phyloP scores from a whole-genome alignment of 164 flowering plant genomes.

The Magnolia sinica region DNA sequence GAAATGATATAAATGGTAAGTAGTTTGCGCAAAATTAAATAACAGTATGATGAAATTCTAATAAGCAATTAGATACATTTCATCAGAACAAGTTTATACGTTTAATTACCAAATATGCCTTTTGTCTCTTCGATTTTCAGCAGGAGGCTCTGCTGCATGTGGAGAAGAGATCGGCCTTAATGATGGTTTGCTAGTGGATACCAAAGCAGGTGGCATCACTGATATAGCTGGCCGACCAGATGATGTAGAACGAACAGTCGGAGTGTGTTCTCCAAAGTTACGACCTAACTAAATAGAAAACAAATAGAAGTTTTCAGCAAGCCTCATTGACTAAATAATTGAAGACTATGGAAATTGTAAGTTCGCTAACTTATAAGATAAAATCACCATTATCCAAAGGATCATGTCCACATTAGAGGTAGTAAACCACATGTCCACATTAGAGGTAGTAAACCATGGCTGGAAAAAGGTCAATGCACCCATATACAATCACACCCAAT shows the following conservation, averaged over 20 bases:
- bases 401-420: not conserved
- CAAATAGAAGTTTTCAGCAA: conserved; percentile 17
- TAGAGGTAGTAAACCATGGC: not conserved
- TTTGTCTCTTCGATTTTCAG: conserved; percentile 37
- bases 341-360: not conserved
- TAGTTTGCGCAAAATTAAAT: not conserved
- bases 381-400: not conserved
- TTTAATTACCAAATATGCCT: conserved; percentile 38
- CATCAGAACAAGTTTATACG: not conserved
- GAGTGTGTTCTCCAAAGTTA: conserved; percentile 34
- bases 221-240: conserved; percentile 40
- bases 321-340: not conserved
- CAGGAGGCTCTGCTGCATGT: conserved; percentile 29
- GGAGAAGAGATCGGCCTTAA: conserved; percentile 38
- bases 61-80: not conserved
- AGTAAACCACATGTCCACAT: not conserved
- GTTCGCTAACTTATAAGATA: not conserved
- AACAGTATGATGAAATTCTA: not conserved
- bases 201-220: conserved; percentile 42
- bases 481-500: not conserved
- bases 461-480: not conserved
- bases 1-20: not conserved
- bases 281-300: conserved; percentile 53
- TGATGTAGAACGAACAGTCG: conserved; percentile 32
- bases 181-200: conserved; percentile 56